Conservation (phyloP, 768 basidiomycete species). For the Hydnomerulius pinastri region DNA sequence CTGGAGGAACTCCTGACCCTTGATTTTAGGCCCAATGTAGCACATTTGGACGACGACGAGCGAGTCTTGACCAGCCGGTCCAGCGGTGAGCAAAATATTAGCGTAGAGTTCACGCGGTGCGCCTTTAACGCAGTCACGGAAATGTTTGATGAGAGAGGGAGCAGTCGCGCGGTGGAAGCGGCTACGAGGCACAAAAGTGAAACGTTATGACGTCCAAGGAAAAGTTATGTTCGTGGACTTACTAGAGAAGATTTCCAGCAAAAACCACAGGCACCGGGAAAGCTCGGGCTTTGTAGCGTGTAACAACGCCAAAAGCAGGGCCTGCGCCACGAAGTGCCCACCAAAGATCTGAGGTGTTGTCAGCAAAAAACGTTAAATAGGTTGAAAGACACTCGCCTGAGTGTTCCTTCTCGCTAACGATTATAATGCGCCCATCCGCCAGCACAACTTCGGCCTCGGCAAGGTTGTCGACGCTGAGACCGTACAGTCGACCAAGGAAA, state of each 20-base stretch:
- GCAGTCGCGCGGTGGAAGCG: slow-evolving; percentile 88
- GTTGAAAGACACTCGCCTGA: slow-evolving; percentile 67
- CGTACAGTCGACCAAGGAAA: slow-evolving; percentile 79
- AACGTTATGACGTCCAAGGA: slow-evolving; percentile 3
- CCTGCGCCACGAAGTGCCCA: slow-evolving; percentile 89
- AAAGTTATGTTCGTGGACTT: slow-evolving; percentile 26
- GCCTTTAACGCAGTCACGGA: slow-evolving; percentile 90
- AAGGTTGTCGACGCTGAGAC: slow-evolving; percentile 86
- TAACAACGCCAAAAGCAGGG: slow-evolving; percentile 79
- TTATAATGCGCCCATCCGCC: slow-evolving; percentile 84
- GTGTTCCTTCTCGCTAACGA: slow-evolving; percentile 71
- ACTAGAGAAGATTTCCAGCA: slow-evolving; percentile 93
- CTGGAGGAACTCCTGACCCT: slow-evolving; percentile 75
- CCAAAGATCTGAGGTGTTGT: slow-evolving; percentile 64
- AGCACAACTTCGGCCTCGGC: slow-evolving; percentile 92
- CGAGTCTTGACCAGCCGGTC: slow-evolving; percentile 80
- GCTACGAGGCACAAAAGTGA: slow-evolving; percentile 40
- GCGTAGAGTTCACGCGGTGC: slow-evolving; percentile 88
- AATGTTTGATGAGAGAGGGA: slow-evolving; percentile 85
- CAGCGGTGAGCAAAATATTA: slow-evolving; percentile 88
- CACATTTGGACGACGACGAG: slow-evolving; percentile 92
- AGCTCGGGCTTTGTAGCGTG: slow-evolving; percentile 87
- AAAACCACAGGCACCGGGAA: slow-evolving; percentile 90
- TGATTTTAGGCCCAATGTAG: slow-evolving; percentile 75
- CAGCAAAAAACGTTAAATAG: neutral